Base-by-base conservation (phyloP, 257 asterid genomes). In the Knoxia roxburghii region DNA sequence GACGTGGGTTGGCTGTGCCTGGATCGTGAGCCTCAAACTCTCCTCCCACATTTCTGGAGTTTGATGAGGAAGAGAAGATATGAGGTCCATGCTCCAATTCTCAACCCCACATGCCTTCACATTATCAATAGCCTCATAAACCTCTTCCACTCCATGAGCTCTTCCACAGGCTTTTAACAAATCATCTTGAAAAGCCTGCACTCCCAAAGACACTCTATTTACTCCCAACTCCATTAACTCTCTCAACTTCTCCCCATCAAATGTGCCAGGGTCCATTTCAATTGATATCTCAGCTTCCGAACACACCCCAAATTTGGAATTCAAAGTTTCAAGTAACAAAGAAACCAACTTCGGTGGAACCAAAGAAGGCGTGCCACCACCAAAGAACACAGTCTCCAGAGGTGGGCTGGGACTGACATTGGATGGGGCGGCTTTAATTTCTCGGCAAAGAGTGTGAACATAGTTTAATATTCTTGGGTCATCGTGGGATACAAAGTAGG, bases 251-350 rank as follows among this genome's bases (percentile, higher is more conserved):
- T 0, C 81, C 21, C 50, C 82, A 68, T 80, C 91, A 67, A 90
- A 93, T 26, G 99, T 93, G 61, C 99, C 99, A 2, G 99, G 99
- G 70, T 93, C 99, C 97, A 90, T 93, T 77, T 93, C 99, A 81
- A 93, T 90, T 13, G 99, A 93, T 72, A 93, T 85, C 80, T 93
- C 96, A n/a, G 99, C 96, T 67, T 83, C 71, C 23, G 52, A 72
- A 69, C 77, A 58, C 61, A 88, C 68, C 61, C 99, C 90, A 18
- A 90, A 90, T 61, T 79, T 84, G 18, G 81, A 71, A n/a, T 79
- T 69, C 71, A 93, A 11, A 0, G 87, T 78, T 20, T 85, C 88
- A 55, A 93, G 88, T 50, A 90, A 81, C 39, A 67, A 43, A 20
- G 89, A 79, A 51, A 93, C 89, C 18, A 86, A 79, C 68, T 68